Conservation (phyloP, 306 rosid species). For the Lathyrus tuberosus region DNA sequence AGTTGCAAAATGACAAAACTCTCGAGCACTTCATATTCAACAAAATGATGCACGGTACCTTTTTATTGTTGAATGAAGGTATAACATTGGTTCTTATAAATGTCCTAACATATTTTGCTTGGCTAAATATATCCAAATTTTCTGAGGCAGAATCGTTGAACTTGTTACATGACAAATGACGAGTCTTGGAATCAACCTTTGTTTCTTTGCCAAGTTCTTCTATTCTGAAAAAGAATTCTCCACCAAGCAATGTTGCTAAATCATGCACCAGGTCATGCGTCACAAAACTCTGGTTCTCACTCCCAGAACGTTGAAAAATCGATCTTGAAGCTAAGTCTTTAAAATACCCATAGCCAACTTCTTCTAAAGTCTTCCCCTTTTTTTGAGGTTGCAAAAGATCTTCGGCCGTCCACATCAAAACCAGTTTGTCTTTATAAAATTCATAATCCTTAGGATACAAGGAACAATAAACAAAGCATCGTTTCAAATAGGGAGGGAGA, state of each 20-base stretch:
- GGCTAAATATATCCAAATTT: neutral
- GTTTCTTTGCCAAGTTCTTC: neutral
- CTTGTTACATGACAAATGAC: neutral
- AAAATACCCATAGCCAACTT: too few species aligned
- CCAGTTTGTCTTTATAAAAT: neutral
- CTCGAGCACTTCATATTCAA: neutral
- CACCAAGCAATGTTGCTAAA: neutral
- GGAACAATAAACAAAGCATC: neutral
- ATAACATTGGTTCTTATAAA: neutral
- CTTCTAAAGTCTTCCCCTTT: too few species aligned
- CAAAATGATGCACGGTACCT: neutral
- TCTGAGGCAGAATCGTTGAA: neutral
- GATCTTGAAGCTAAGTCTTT: too few species aligned
- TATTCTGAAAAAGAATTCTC: neutral
- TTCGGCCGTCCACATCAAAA: neutral
- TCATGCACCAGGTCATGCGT: constrained; percentile 10
- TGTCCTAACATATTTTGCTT: neutral
- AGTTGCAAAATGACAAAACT: neutral
- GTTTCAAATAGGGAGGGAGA: constrained; percentile 22
- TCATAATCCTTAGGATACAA: neutral
- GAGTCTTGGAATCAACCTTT: neutral
- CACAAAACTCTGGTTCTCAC: neutral
- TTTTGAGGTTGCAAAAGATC: neutral
- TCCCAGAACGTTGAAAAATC: too few species aligned
- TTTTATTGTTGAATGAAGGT: neutral